phyloP scores from a whole-genome alignment of 2,329 filamentous ascomycete species.

The Pleomassaria siparia region DNA sequence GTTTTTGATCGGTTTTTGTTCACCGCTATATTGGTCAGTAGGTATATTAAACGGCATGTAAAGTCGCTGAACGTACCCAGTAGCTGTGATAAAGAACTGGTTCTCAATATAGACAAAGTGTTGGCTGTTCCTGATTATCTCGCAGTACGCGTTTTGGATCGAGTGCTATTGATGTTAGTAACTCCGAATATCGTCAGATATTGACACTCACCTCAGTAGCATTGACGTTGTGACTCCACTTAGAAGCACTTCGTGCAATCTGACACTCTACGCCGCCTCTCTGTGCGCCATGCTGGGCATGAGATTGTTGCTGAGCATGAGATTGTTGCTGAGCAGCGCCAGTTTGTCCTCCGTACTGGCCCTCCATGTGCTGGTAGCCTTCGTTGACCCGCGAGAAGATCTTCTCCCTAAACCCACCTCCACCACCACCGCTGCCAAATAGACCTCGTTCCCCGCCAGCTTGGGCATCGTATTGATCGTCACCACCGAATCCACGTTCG shows the following conservation, averaged over 20 bases:
- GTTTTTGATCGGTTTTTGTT: conserved; percentile 73
- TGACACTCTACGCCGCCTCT: conserved; percentile 36
- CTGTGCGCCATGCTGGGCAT: conserved; percentile 34
- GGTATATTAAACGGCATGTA: neutral
- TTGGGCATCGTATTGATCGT: conserved; percentile 21
- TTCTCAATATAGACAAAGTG: conserved; percentile 83
- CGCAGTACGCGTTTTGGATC: conserved; percentile 81
- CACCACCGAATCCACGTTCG: conserved; percentile 40
- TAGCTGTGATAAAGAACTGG: conserved; percentile 87
- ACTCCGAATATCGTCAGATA: neutral
- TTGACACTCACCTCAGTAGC: conserved; percentile 55
- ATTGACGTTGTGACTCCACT: conserved; percentile 64
- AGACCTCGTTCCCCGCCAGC: conserved; percentile 33
- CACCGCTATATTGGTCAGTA: conserved; percentile 43
- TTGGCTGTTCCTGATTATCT: conserved; percentile 67
- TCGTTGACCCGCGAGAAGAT: conserved; percentile 28
- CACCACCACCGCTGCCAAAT: conserved; percentile 25
- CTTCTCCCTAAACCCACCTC: conserved; percentile 29
- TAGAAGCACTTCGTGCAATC: conserved; percentile 44
- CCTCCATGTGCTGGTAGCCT: conserved; percentile 26
- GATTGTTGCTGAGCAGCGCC: conserved; percentile 23
- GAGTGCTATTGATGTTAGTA: conserved; percentile 59
- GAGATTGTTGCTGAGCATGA: conserved; percentile 38
- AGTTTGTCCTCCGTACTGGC: conserved; percentile 25
- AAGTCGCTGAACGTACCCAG: conserved; percentile 39